These are phyloP conservation scores for Salix koriyanagi DNA, from an alignment of 345 rosid species.

Conservation along the genomic window DNA sequence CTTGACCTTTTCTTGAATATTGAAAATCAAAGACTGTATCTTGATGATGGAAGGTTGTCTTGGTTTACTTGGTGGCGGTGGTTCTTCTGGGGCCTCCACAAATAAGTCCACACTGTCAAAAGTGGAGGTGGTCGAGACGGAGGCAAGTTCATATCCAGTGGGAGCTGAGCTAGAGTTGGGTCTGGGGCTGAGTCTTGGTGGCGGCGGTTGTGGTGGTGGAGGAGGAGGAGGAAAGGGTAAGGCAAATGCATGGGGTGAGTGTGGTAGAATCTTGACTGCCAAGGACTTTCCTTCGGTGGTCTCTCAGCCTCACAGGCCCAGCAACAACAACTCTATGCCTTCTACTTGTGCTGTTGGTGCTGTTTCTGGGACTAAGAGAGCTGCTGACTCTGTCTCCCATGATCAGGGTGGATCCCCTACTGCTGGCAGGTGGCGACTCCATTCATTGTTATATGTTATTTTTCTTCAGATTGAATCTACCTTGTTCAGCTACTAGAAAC, in stretches of 20 bases:
- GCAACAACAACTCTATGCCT: conserved; percentile 1
- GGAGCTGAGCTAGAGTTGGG: conserved; percentile 66
- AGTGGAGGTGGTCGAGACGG: conserved; percentile 34
- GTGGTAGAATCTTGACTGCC: conserved; percentile 73
- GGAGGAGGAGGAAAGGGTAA: conserved; percentile 35
- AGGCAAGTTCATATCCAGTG: conserved; percentile 38
- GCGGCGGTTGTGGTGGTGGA: conserved; percentile 37
- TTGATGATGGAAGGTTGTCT: conserved; percentile 36
- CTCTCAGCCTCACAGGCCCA: conserved; percentile 22
- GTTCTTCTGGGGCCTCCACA: conserved; percentile 25
- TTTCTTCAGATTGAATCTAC: neutral
- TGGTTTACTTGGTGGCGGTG: conserved; percentile 28
- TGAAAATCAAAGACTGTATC: neutral
- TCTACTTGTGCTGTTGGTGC: conserved; percentile 24
- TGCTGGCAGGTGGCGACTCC: conserved; percentile 40
- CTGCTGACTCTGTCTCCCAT: conserved; percentile 61
- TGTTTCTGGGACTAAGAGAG: conserved; percentile 60
- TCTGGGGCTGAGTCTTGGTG: conserved; percentile 65
- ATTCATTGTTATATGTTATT: neutral
- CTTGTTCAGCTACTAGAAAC: conserved; percentile 10
- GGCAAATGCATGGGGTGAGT: conserved; percentile 57
- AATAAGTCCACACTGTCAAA: conserved; percentile 33
- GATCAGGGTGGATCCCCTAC: conserved; percentile 58
- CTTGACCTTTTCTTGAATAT: neutral
- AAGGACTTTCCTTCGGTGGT: conserved; percentile 60